A percentile compares a stretch with the other conserved stretches of the same genome.
Evolutionary conservation across 441 rosid species (phyloP).

Genomic region (Pelargonium myrrhifolium): DNA sequence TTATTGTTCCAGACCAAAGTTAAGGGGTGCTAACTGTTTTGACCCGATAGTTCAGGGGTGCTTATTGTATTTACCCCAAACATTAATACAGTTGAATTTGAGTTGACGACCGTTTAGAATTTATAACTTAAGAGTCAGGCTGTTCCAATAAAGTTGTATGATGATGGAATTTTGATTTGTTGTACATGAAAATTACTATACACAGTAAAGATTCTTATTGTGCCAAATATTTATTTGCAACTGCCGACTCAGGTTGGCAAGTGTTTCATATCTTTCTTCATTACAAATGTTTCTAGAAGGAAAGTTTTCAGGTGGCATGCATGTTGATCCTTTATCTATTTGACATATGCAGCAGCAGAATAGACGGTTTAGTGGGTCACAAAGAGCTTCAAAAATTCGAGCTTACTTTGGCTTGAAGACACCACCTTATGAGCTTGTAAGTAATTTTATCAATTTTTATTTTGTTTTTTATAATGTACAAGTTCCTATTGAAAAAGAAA

Average conservation of each 20-base stretch:
- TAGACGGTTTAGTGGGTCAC: constrained; percentile 25
- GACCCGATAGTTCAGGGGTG: no score
- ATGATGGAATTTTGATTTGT: not conserved
- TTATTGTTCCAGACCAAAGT: no score
- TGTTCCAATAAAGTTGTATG: not conserved
- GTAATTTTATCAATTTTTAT: constrained; percentile 14
- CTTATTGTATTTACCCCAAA: no score
- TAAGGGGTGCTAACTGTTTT: no score
- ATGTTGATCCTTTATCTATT: constrained; percentile 6
- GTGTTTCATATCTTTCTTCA: not conserved
- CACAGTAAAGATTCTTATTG: no score
- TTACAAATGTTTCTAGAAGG: not conserved
- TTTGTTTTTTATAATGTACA: not conserved
- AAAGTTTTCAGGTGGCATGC: not conserved
- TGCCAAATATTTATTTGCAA: no score
- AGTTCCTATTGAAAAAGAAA: not conserved
- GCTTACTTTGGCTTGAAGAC: constrained; percentile 72
- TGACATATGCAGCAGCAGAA: constrained; percentile 26
- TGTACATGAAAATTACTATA: not conserved
- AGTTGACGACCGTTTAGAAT: not conserved
- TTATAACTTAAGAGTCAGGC: not conserved
- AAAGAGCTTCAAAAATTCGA: constrained; percentile 32
- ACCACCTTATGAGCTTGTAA: constrained; percentile 76
- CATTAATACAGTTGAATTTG: not conserved
- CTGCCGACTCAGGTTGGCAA: no score